Evolutionary conservation across 257 asterid genomes (phyloP).

Genomic region (Penstemon eatonii): DNA sequence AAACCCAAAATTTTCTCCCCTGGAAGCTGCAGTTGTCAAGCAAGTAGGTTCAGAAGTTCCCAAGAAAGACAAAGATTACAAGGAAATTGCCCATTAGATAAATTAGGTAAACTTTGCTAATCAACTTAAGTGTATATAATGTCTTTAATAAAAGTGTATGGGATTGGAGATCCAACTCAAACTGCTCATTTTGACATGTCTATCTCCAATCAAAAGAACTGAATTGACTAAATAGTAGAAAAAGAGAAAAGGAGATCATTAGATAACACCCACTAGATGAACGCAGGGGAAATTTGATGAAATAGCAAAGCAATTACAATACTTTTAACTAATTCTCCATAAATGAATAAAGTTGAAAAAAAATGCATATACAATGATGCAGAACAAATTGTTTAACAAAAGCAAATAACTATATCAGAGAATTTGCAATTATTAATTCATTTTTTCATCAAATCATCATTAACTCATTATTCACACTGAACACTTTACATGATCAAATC

Average conservation of each 20-base stretch:
- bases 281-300: slow-evolving; percentile 23
- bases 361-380: neutral
- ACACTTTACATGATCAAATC: slow-evolving; percentile 30
- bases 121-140: slow-evolving; percentile 3
- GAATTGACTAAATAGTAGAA: neutral
- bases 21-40: slow-evolving; percentile 66
- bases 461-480: neutral
- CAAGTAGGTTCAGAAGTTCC: slow-evolving; percentile 26
- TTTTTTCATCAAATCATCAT: neutral
- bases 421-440: slow-evolving; percentile 33
- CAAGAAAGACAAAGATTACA: slow-evolving; percentile 8
- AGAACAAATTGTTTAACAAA: neutral
- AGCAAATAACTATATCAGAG: neutral
- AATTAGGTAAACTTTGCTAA: slow-evolving; percentile 12
- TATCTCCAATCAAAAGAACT: slow-evolving; percentile 25
- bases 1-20: slow-evolving; percentile 84
- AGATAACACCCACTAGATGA: neutral
- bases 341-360: too few species aligned
- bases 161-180: slow-evolving; percentile 41
- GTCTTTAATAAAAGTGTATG: slow-evolving; percentile 6
- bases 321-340: neutral
- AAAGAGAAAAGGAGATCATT: slow-evolving; percentile 1
- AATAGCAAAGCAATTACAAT: slow-evolving; percentile 22
- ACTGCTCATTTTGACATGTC: slow-evolving; percentile 28
- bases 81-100: slow-evolving; percentile 6